These are phyloP conservation scores for Rhodomyrtus tomentosa DNA, from an alignment of 345 rosid species.

Conservation along the genomic window DNA sequence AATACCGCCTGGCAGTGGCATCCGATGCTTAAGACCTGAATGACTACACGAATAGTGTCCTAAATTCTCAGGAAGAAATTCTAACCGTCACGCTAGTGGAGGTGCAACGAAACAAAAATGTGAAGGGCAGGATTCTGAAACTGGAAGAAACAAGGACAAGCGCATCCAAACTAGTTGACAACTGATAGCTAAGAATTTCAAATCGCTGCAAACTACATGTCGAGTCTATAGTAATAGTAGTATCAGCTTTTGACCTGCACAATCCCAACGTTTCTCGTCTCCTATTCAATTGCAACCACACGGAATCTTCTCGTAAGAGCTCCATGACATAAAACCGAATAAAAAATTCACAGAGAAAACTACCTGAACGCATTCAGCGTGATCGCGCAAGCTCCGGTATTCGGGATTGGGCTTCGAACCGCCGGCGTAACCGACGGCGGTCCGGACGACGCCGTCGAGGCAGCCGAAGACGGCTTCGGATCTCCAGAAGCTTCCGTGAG, in stretches of 20 bases:
- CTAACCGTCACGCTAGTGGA: background rate
- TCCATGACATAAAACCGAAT: background rate
- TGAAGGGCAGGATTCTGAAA: background rate
- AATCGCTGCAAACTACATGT: rapidly evolving
- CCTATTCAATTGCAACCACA: background rate
- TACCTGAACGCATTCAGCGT: conserved; percentile 87
- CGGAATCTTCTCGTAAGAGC: background rate
- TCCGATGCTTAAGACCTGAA: rapidly evolving
- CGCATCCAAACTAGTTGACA: background rate
- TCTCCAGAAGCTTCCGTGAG: conserved; percentile 96
- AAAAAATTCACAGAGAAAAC: background rate
- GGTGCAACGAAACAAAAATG: background rate
- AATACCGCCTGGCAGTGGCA: background rate
- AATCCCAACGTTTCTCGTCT: background rate
- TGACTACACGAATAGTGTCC: rapidly evolving
- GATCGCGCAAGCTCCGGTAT: conserved; percentile 68
- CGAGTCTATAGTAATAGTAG: background rate
- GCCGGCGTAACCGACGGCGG: conserved; percentile 65
- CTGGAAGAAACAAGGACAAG: rapidly evolving
- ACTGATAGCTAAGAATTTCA: background rate
- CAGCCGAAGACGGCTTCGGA: conserved; percentile 92
- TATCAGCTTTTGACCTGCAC: background rate
- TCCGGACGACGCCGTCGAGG: conserved; percentile 65
- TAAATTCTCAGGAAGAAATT: background rate
- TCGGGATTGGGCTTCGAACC: conserved; percentile 72